Percentiles rank a stretch among this genome's conserved stretches.
Evolutionary conservation across 1,139 yeast species (phyloP).

Genomic region (Pichia sp.): DNA sequence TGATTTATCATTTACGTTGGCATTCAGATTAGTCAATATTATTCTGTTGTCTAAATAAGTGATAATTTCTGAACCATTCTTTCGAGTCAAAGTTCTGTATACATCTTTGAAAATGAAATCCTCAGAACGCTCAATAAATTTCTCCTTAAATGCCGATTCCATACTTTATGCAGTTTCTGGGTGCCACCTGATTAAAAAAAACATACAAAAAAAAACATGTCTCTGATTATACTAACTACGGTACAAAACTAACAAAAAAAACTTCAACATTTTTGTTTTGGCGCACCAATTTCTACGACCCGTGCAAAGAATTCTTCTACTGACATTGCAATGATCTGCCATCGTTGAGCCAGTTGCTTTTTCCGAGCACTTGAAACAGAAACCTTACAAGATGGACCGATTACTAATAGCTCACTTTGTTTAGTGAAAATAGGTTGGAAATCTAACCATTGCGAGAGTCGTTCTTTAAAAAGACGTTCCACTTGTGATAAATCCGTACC

Average conservation of each 20-base stretch:
- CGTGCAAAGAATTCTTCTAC: constrained; percentile 15
- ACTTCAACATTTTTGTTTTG: background rate
- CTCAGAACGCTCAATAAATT: constrained; percentile 1
- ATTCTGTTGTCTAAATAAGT: constrained; percentile 20
- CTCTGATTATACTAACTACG: too few species aligned
- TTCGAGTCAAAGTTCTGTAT: constrained; percentile 23
- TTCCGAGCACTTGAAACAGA: too few species aligned
- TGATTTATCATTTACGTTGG: background rate
- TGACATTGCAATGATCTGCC: constrained; percentile 19
- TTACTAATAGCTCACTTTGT: constrained; percentile 54
- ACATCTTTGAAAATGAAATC: constrained; percentile 5
- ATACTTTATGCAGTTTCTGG: background rate
- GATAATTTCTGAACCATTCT: constrained; percentile 23
- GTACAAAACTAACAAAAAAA: too few species aligned
- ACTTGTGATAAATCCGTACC: constrained; percentile 82
- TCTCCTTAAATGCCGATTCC: constrained; percentile 1
- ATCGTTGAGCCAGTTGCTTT: constrained; percentile 20
- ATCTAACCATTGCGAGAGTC: constrained; percentile 38
- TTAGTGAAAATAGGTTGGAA: constrained; percentile 49
- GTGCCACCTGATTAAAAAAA: too few species aligned
- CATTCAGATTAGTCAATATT: constrained; percentile 16
- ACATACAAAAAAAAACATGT: too few species aligned
- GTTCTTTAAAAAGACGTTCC: constrained; percentile 46
- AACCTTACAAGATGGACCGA: too few species aligned
- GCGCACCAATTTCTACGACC: background rate